phyloP scores from a whole-genome alignment of 2,329 filamentous ascomycete species.

The Talaromyces sp. region DNA sequence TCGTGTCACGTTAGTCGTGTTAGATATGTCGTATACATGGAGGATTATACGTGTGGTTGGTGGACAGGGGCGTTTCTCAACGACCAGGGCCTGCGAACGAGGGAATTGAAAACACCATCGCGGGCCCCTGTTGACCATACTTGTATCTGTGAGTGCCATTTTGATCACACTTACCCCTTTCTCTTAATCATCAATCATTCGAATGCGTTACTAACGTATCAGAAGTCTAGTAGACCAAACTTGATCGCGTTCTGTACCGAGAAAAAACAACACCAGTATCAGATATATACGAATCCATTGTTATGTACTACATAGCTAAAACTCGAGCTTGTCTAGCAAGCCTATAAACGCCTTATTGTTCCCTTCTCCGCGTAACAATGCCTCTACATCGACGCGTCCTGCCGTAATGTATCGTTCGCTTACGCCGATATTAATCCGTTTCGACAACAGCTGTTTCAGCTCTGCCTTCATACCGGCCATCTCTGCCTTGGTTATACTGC shows the following conservation, averaged over 20 bases:
- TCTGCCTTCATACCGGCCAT: slow-evolving; percentile 65
- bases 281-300: background rate
- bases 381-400: slow-evolving; percentile 76
- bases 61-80: background rate
- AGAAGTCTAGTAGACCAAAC: background rate
- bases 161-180: background rate
- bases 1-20: background rate
- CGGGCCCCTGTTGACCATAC: background rate
- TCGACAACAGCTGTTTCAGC: slow-evolving; percentile 63
- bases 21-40: background rate
- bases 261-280: background rate
- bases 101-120: background rate
- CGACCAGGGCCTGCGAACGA: background rate
- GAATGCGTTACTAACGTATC: background rate
- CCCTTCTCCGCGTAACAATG: slow-evolving; percentile 60
- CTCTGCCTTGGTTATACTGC: slow-evolving; percentile 66
- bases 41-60: background rate
- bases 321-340: slow-evolving; percentile 42
- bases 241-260: background rate
- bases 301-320: slow-evolving; percentile 15
- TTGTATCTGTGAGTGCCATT: background rate
- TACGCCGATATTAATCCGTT: slow-evolving; percentile 79
- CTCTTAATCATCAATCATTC: background rate
- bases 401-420: slow-evolving; percentile 80
- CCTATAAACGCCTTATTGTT: slow-evolving; percentile 65